Evolutionary conservation across 441 rosid genomes (phyloP).

Genomic region (Syzygium syzygioides): DNA sequence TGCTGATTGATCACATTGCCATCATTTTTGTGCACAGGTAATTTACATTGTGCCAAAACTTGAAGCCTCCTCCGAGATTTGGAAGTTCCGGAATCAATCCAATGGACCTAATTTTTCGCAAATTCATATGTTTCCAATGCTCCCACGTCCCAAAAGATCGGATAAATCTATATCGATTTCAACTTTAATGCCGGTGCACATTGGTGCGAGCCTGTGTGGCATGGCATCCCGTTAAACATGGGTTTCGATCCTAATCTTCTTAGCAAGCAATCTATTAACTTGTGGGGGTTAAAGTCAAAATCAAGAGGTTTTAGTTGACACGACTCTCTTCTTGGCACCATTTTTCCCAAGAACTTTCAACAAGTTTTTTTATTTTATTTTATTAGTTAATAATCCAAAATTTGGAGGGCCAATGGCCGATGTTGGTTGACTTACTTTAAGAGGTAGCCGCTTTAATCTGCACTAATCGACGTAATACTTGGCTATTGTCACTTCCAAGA

Average conservation of each 20-base stretch:
- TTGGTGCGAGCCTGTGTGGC: background rate
- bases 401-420: background rate
- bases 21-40: background rate
- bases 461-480: background rate
- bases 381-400: background rate
- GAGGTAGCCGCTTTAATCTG: background rate
- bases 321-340: background rate
- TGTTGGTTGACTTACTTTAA: background rate
- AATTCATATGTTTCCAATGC: background rate
- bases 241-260: background rate
- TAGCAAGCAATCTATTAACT: background rate
- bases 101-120: background rate
- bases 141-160: accelerated
- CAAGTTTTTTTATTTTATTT: background rate
- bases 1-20: no score
- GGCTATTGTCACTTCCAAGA: background rate
- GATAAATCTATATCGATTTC: background rate
- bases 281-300: background rate
- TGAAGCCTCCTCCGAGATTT: background rate
- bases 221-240: background rate
- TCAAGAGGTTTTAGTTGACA: background rate
- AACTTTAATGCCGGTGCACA: background rate
- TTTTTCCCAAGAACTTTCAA: background rate
- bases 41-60: background rate
- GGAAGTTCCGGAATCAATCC: background rate